phyloP scores from a whole-genome alignment of 2,329 filamentous ascomycete species.

The Paecilomyces fulvus region DNA sequence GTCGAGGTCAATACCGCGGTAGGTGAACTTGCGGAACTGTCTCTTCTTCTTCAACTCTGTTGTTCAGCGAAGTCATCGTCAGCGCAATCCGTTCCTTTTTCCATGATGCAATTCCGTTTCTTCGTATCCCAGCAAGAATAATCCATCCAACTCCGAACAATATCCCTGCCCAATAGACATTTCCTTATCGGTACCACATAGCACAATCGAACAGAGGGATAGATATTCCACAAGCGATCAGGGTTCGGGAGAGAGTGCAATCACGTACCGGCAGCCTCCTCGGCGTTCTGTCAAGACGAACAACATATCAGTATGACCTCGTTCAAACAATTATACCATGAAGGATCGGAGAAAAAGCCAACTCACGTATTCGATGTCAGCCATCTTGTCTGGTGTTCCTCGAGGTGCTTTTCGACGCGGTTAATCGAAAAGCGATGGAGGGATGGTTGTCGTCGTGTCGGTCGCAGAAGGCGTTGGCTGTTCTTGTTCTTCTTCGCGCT shows the following conservation, averaged over 20 bases:
- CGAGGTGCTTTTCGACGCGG: constrained; percentile 36
- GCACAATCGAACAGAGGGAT: neutral
- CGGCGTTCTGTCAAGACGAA: constrained; percentile 63
- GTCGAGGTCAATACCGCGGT: constrained; percentile 98
- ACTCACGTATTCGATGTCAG: constrained; percentile 83
- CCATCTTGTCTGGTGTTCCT: constrained; percentile 60
- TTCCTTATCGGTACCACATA: neutral
- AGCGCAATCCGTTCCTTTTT: constrained; percentile 14
- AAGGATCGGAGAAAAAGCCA: constrained; percentile 17
- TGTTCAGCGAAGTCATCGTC: constrained; percentile 20
- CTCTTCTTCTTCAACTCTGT: constrained; percentile 98
- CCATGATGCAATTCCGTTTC: constrained; percentile 6
- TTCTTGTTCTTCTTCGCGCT: constrained; percentile 19
- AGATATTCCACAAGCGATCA: neutral
- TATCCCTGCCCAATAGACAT: neutral
- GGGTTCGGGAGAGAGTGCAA: neutral
- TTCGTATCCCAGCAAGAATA: neutral
- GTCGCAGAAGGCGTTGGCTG: constrained; percentile 27
- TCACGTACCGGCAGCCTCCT: constrained; percentile 76
- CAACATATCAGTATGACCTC: constrained; percentile 23
- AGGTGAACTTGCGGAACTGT: constrained; percentile 99
- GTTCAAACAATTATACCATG: neutral
- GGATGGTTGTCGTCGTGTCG: constrained; percentile 31
- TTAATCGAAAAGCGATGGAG: constrained; percentile 36
- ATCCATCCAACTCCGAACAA: constrained; percentile 8